These are phyloP conservation scores for Coemansia sp. DNA, from an alignment of 192 early-diverging fungal genomes.

Conservation along the genomic window DNA sequence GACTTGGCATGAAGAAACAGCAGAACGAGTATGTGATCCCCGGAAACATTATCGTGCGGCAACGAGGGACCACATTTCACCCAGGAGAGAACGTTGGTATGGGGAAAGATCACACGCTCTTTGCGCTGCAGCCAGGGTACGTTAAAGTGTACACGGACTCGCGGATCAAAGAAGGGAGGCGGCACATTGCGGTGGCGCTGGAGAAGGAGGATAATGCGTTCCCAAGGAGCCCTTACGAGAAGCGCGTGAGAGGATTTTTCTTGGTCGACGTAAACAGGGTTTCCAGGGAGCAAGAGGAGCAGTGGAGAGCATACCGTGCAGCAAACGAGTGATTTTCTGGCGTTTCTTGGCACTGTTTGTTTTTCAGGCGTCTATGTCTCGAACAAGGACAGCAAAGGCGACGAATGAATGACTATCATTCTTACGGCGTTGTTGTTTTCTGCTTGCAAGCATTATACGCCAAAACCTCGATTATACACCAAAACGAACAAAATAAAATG, in stretches of 20 bases:
- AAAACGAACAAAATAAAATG: slow-evolving; percentile 2
- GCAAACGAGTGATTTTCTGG: slow-evolving; percentile 6
- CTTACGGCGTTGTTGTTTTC: not conserved
- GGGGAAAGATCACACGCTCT: slow-evolving; percentile 80
- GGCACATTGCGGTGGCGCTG: slow-evolving; percentile 69
- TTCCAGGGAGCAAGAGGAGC: slow-evolving; percentile 29
- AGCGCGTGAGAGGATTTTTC: slow-evolving; percentile 70
- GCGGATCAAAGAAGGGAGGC: slow-evolving; percentile 61
- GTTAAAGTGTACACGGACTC: slow-evolving; percentile 76
- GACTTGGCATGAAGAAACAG: slow-evolving; percentile 76
- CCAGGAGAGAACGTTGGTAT: slow-evolving; percentile 79
- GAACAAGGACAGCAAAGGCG: not conserved
- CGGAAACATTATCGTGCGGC: slow-evolving; percentile 81
- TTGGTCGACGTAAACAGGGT: slow-evolving; percentile 58
- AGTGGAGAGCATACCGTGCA: slow-evolving; percentile 42
- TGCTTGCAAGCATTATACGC: not conserved
- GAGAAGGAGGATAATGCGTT: slow-evolving; percentile 62
- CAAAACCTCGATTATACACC: not conserved
- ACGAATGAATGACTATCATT: not conserved
- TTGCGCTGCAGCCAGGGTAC: slow-evolving; percentile 69
- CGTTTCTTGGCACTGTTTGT: not conserved
- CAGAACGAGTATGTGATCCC: slow-evolving; percentile 69
- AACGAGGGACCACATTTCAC: slow-evolving; percentile 77
- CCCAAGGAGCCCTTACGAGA: slow-evolving; percentile 63
- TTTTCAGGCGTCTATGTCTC: not conserved